Percentiles rank a stretch among this genome's conserved stretches.
These are phyloP conservation scores for Eucalyptus microcorys DNA, from an alignment of 345 rosid species.

Conservation along the genomic window DNA sequence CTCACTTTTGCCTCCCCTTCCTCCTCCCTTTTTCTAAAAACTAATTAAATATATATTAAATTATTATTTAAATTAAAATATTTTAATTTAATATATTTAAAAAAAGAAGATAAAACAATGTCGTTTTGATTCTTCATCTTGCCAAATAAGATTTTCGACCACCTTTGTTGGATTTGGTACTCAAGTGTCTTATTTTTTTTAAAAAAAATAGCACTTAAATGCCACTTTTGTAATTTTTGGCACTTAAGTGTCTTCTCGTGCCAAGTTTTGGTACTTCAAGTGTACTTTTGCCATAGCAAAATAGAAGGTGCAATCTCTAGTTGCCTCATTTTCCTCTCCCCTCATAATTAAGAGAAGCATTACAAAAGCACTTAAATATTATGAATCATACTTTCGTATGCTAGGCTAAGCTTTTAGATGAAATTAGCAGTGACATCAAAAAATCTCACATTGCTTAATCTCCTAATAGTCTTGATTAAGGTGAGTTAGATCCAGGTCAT, in stretches of 20 bases:
- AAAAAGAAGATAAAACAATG: no score
- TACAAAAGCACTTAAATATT: neutral
- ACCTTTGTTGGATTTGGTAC: fast-evolving
- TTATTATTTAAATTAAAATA: no score
- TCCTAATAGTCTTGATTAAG: neutral
- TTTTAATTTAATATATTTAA: no score
- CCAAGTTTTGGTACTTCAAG: fast-evolving
- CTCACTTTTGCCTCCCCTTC: fast-evolving
- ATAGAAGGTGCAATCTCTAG: neutral
- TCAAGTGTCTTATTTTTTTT: no score
- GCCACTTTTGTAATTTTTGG: fast-evolving
- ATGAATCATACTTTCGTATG: neutral
- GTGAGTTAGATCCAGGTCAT: neutral
- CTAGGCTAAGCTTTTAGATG: neutral
- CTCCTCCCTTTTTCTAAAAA: no score
- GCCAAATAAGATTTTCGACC: no score
- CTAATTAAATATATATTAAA: no score
- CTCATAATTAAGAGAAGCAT: neutral
- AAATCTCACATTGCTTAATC: neutral
- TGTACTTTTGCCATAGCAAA: fast-evolving
- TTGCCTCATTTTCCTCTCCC: neutral
- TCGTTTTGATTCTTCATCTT: no score
- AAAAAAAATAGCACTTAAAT: fast-evolving
- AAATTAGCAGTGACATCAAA: neutral
- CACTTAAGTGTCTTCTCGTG: fast-evolving